Percentiles rank a stretch among this genome's conserved stretches.
Evolutionary conservation across 306 rosid species (phyloP).

Genomic region (Castanea sativa): DNA sequence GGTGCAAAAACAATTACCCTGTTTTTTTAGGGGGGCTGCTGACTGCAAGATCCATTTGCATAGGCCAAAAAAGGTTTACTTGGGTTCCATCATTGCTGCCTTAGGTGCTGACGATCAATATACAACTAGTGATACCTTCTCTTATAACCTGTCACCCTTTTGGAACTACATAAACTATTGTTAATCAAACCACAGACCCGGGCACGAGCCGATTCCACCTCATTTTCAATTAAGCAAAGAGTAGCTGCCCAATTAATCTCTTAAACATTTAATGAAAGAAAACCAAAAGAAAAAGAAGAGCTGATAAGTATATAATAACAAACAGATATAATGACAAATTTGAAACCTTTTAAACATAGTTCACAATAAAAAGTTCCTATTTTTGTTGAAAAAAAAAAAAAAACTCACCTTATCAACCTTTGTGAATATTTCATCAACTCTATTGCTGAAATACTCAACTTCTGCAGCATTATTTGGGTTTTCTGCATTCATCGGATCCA

Average conservation of each 20-base stretch:
- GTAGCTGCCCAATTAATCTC: not conserved
- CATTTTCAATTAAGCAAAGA: not conserved
- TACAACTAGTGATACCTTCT: not conserved
- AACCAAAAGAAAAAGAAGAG: not conserved
- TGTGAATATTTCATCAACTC: constrained; percentile 26
- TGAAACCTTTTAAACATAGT: not conserved
- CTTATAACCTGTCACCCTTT: not conserved
- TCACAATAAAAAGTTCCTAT: not conserved
- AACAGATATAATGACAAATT: not conserved
- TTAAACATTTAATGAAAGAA: not conserved
- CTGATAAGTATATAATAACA: not conserved
- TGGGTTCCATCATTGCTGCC: too few species aligned
- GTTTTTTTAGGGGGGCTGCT: too few species aligned
- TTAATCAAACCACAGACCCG: not conserved
- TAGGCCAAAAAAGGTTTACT: too few species aligned
- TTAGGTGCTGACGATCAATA: not conserved
- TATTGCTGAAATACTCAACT: constrained; percentile 20
- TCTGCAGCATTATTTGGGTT: constrained; percentile 19
- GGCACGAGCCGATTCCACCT: not conserved
- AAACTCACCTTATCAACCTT: constrained; percentile 44
- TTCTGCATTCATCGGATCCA: constrained; percentile 34
- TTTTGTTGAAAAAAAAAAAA: not conserved
- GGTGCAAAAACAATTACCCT: too few species aligned
- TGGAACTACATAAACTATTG: not conserved
- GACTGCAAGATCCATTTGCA: too few species aligned